Percentiles rank a stretch among this genome's conserved stretches.
Conservation (phyloP, 176 grass and related monocot species). For the Carex myosuroides region DNA sequence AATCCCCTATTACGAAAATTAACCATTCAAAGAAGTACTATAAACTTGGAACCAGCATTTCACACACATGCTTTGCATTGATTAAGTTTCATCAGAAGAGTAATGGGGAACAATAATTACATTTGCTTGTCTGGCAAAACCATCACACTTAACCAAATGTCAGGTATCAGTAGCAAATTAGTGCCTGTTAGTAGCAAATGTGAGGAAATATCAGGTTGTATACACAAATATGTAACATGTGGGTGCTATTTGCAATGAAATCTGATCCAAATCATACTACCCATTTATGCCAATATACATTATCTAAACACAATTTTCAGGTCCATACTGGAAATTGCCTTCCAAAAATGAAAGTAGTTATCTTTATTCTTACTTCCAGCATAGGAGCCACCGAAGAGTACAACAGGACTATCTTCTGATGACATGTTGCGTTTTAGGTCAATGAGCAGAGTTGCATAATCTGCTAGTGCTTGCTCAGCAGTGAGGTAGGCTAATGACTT, state of each 20-base stretch:
- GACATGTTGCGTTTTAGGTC: constrained; percentile 79
- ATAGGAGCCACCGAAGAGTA: constrained; percentile 89
- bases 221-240: not conserved
- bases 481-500: constrained; percentile 75
- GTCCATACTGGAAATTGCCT: not conserved
- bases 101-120: not conserved
- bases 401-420: constrained; percentile 65
- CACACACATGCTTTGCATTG: not conserved
- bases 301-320: not conserved
- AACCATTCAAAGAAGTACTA: not conserved
- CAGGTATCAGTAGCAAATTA: not conserved
- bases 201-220: not conserved
- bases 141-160: not conserved
- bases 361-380: constrained; percentile 67
- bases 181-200: not conserved
- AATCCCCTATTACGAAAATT: not conserved
- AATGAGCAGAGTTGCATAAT: constrained; percentile 61
- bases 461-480: constrained; percentile 80
- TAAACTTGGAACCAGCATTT: not conserved
- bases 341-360: not conserved
- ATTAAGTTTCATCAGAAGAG: not conserved
- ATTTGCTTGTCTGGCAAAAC: not conserved
- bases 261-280: not conserved
- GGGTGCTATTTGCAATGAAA: not conserved
- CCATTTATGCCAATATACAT: not conserved